phyloP scores from a whole-genome alignment of 1,284 basidiomycete genomes.

The Porodaedalea pini region DNA sequence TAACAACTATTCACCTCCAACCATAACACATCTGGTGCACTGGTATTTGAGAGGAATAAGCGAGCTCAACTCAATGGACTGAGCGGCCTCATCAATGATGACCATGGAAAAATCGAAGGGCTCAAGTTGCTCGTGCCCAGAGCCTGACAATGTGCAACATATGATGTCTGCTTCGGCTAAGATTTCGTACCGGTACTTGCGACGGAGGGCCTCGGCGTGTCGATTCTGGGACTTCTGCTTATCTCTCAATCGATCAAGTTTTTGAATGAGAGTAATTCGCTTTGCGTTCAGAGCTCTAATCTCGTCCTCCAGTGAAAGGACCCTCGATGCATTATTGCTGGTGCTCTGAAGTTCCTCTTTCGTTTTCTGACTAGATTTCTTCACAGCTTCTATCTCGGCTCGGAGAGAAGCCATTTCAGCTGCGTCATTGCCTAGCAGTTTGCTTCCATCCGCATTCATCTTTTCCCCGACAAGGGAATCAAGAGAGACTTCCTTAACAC shows the following conservation, averaged over 20 bases:
- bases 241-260: constrained; percentile 78
- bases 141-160: constrained; percentile 89
- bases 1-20: constrained; percentile 65
- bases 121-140: constrained; percentile 87
- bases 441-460: constrained; percentile 47
- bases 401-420: constrained; percentile 62
- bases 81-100: constrained; percentile 97
- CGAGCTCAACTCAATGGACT: constrained; percentile 95
- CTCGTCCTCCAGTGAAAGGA: constrained; percentile 59
- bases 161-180: constrained; percentile 89
- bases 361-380: constrained; percentile 58
- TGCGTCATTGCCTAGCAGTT: constrained; percentile 44
- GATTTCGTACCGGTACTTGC: constrained; percentile 73
- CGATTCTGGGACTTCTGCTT: constrained; percentile 73
- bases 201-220: constrained; percentile 72
- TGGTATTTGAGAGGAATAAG: constrained; percentile 93
- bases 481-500: constrained; percentile 84
- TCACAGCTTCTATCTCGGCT: constrained; percentile 66
- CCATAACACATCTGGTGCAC: constrained; percentile 85
- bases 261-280: constrained; percentile 61
- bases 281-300: constrained; percentile 65
- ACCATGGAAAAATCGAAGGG: constrained; percentile 92
- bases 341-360: constrained; percentile 55
- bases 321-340: constrained; percentile 49
- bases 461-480: constrained; percentile 83